These are phyloP conservation scores for Metschnikowia bowlesiae DNA, from an alignment of 805 yeast genomes.

Conservation along the genomic window DNA sequence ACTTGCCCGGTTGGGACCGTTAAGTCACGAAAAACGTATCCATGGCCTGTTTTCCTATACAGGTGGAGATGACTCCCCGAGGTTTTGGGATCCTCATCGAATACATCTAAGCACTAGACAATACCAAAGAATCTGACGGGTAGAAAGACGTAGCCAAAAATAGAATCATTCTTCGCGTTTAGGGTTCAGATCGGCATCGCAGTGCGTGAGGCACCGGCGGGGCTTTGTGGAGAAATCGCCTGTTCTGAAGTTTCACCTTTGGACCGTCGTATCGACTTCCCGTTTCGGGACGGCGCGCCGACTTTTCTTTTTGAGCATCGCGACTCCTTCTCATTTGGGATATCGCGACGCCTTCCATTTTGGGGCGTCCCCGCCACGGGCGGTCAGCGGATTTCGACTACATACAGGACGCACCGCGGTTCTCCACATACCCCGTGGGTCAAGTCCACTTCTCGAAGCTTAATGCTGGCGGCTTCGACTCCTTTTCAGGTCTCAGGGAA, in stretches of 20 bases:
- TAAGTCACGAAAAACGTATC: no score
- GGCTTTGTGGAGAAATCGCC: background rate
- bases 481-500: no score
- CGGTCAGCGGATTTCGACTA: background rate
- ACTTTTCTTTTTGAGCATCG: background rate
- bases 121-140: constrained; percentile 17
- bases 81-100: no score
- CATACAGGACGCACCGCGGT: background rate
- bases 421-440: no score
- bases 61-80: background rate
- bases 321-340: background rate
- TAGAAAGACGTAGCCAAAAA: no score
- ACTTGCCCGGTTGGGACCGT: no score
- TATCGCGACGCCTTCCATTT: no score
- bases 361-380: no score
- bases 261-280: constrained; percentile 18
- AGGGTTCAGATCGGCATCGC: background rate
- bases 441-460: background rate
- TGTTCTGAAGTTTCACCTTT: background rate
- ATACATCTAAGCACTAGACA: no score
- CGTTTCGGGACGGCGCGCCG: constrained; percentile 17
- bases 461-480: no score
- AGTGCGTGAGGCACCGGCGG: background rate
- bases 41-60: no score
- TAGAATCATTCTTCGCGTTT: constrained; percentile 3